Percentiles rank a stretch among this genome's conserved stretches.
These are phyloP conservation scores for Yarrowia divulgata DNA, from an alignment of 805 yeast genomes.

Conservation along the genomic window DNA sequence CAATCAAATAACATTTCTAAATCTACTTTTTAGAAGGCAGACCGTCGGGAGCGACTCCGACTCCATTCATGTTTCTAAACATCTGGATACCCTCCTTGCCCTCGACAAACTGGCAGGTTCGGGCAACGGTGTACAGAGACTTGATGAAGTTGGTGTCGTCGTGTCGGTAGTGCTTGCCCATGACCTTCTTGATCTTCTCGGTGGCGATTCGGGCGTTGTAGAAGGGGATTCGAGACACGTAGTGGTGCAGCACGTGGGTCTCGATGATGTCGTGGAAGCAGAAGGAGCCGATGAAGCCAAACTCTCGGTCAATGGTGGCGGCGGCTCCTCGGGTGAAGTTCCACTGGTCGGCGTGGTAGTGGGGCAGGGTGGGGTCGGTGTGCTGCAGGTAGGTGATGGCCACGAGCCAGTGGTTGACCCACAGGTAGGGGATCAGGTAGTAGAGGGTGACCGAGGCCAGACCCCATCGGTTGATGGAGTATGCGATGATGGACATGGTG, in stretches of 20 bases:
- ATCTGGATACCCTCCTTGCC: slow-evolving; percentile 71
- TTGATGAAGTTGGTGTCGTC: slow-evolving; percentile 75
- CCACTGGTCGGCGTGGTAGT: slow-evolving; percentile 79
- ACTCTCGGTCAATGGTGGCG: slow-evolving; percentile 84
- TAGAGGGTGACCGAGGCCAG: slow-evolving; percentile 66
- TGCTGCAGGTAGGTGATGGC: slow-evolving; percentile 87
- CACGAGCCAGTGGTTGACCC: slow-evolving; percentile 90
- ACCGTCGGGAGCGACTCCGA: slow-evolving; percentile 53
- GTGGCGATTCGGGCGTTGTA: slow-evolving; percentile 79
- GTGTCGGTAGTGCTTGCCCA: slow-evolving; percentile 80
- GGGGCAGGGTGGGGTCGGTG: slow-evolving; percentile 80
- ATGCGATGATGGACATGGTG: slow-evolving; percentile 61
- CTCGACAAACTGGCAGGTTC: slow-evolving; percentile 75
- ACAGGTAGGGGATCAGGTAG: slow-evolving; percentile 79
- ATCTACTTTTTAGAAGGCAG: slow-evolving; percentile 38
- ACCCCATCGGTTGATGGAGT: slow-evolving; percentile 69
- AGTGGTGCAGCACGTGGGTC: slow-evolving; percentile 89
- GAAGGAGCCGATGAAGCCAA: slow-evolving; percentile 79
- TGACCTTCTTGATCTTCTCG: slow-evolving; percentile 77
- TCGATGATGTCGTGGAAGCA: slow-evolving; percentile 89
- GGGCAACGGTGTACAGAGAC: slow-evolving; percentile 63
- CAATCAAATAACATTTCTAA: slow-evolving; percentile 37
- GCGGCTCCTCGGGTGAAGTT: slow-evolving; percentile 85
- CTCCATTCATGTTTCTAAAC: slow-evolving; percentile 75
- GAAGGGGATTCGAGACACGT: slow-evolving; percentile 82